A percentile compares a stretch with the other conserved stretches of the same genome.
Conservation (phyloP, 2,329 filamentous ascomycete species). For the Septoria linicola region DNA sequence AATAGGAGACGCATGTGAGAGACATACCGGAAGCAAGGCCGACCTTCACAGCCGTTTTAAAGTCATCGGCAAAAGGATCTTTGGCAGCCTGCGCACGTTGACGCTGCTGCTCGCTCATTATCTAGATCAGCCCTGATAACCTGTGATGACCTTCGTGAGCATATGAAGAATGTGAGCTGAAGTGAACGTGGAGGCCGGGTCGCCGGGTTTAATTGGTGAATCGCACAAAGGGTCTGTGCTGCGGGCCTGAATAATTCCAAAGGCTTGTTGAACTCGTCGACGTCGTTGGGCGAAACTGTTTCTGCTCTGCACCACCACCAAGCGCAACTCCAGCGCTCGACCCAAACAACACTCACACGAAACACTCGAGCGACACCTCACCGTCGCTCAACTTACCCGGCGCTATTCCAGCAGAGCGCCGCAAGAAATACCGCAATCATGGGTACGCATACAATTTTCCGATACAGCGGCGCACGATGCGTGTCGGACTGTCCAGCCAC, state of each 20-base stretch:
- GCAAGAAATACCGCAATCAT: conserved; percentile 57
- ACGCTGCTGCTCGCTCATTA: conserved; percentile 15
- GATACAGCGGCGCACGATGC: background rate
- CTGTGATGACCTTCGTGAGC: background rate
- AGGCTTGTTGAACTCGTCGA: too few species aligned
- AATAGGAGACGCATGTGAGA: conserved; percentile 4
- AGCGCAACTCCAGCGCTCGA: conserved; percentile 17
- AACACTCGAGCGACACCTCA: conserved; percentile 6
- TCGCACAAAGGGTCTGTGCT: too few species aligned
- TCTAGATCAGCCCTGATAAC: background rate
- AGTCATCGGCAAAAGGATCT: conserved; percentile 27
- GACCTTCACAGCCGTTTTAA: conserved; percentile 37
- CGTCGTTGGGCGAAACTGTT: background rate
- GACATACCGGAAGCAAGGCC: conserved; percentile 37
- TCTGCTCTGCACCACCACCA: conserved; percentile 5
- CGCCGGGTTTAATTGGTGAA: background rate
- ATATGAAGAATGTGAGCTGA: conserved; percentile 1
- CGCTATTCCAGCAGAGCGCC: conserved; percentile 22
- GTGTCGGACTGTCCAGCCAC: background rate
- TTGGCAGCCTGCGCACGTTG: conserved; percentile 12
- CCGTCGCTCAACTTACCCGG: conserved; percentile 2
- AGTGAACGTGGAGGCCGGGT: background rate
- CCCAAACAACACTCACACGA: conserved; percentile 1
- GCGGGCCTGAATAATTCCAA: too few species aligned
- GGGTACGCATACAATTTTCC: conserved; percentile 41